Evolutionary conservation across 148 eudicot genomes (phyloP).

Genomic region (Rhododendron ferrugineum): DNA sequence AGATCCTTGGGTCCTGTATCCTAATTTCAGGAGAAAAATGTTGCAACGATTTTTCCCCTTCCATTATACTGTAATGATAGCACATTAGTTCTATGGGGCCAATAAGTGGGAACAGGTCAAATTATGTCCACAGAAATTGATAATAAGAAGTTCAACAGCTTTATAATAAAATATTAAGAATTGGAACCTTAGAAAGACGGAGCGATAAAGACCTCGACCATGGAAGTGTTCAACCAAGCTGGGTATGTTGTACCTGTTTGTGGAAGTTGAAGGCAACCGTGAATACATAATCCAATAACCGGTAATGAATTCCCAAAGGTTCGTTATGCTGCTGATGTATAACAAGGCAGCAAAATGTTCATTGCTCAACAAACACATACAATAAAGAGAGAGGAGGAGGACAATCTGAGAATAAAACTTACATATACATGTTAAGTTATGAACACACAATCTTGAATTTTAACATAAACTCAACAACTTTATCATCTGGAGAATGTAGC

Average conservation of each 20-base stretch:
- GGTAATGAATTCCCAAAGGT: neutral
- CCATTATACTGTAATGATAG: conserved; percentile 71
- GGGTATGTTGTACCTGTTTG: conserved; percentile 66
- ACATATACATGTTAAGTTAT: neutral
- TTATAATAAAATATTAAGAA: neutral
- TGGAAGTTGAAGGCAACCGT: neutral
- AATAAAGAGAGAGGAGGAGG: neutral
- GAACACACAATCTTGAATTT: neutral
- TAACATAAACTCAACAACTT: neutral
- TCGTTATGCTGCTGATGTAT: neutral
- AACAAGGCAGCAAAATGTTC: neutral
- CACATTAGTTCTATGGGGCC: neutral
- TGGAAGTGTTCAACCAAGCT: conserved; percentile 83
- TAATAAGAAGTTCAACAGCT: neutral
- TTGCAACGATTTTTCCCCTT: conserved; percentile 69
- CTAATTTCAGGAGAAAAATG: conserved; percentile 76
- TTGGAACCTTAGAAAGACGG: conserved; percentile 74
- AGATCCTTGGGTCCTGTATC: conserved; percentile 47
- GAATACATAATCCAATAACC: neutral
- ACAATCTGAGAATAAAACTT: neutral
- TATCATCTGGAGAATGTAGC: neutral
- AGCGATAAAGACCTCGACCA: conserved; percentile 77
- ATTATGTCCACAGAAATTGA: neutral
- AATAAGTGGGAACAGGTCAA: neutral
- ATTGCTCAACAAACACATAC: neutral